phyloP scores from a whole-genome alignment of 176 grass and related monocot genomes.

The Alopecurus myosuroides region DNA sequence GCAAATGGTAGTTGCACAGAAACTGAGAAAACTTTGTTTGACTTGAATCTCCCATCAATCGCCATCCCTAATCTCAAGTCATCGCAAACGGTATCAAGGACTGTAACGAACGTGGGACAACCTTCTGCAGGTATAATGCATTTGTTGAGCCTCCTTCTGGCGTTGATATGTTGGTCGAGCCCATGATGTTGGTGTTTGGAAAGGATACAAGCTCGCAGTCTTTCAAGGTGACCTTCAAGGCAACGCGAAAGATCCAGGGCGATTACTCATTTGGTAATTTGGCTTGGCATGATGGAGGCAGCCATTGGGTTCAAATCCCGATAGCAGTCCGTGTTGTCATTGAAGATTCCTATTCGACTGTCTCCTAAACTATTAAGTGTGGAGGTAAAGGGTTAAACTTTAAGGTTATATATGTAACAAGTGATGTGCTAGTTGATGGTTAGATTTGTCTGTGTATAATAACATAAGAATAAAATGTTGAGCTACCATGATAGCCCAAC shows the following conservation, averaged over 20 bases:
- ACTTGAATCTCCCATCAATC: too few relatives aligned
- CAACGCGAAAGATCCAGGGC: slow-evolving; percentile 24
- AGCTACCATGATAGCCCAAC: too few relatives aligned
- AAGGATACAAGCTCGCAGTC: background rate
- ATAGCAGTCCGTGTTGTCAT: too few relatives aligned
- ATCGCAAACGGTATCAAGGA: slow-evolving; percentile 11
- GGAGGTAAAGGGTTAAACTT: too few relatives aligned
- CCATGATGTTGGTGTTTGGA: slow-evolving; percentile 23
- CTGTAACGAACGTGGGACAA: slow-evolving; percentile 57
- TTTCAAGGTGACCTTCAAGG: slow-evolving; percentile 48
- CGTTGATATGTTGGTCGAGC: slow-evolving; percentile 34
- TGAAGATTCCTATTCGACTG: too few relatives aligned
- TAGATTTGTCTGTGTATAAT: too few relatives aligned
- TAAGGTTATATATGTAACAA: too few relatives aligned
- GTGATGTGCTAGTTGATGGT: too few relatives aligned
- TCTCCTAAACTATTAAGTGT: too few relatives aligned
- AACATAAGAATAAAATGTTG: too few relatives aligned
- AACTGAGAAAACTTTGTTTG: too few relatives aligned
- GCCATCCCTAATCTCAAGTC: slow-evolving; percentile 51
- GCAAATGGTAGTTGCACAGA: background rate
- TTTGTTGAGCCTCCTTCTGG: too few relatives aligned
- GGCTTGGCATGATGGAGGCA: slow-evolving; percentile 29
- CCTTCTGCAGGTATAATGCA: slow-evolving; percentile 27
- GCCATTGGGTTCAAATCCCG: slow-evolving; percentile 33
- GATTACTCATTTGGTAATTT: slow-evolving; percentile 52